phyloP scores from a whole-genome alignment of 75 land plant genomes.

The Selaginella moellendorffii region DNA sequence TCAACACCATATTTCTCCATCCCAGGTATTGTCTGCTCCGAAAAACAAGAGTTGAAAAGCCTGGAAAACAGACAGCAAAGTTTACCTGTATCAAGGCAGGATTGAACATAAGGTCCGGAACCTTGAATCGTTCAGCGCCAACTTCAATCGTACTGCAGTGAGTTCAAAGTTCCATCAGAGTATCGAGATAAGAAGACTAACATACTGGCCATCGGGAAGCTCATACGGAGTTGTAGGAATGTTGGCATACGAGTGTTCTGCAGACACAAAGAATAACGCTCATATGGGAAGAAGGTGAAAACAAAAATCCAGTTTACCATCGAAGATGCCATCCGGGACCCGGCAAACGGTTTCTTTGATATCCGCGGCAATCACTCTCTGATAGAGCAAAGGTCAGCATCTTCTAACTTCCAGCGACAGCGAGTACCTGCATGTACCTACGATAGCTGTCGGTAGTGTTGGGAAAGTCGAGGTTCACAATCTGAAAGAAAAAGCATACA shows the following conservation, averaged over 20 bases:
- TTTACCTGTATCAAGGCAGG: constrained; percentile 68
- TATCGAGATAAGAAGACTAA: too few relatives aligned
- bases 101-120: constrained; percentile 80
- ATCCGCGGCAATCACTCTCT: constrained; percentile 83
- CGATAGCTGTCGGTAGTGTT: constrained; percentile 82
- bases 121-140: constrained; percentile 87
- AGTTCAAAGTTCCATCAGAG: too few relatives aligned
- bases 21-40: constrained; percentile 62
- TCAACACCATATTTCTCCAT: constrained; percentile 49
- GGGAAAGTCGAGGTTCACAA: constrained; percentile 58
- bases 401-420: not conserved
- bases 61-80: too few relatives aligned
- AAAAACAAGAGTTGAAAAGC: not conserved
- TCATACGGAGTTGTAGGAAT: constrained; percentile 93
- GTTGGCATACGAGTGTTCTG: constrained; percentile 83
- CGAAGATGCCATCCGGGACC: constrained; percentile 77
- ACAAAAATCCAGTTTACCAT: constrained; percentile 43
- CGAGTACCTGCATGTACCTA: constrained; percentile 53
- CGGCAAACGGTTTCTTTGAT: constrained; percentile 89
- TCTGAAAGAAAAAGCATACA: constrained; percentile 22
- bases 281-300: too few relatives aligned
- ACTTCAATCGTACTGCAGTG: constrained; percentile 62
- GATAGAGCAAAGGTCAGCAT: constrained; percentile 5
- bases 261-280: constrained; percentile 2
- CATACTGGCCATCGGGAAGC: constrained; percentile 98